phyloP scores from a whole-genome alignment of 2,329 filamentous ascomycete genomes.

The Clonostachys solani region DNA sequence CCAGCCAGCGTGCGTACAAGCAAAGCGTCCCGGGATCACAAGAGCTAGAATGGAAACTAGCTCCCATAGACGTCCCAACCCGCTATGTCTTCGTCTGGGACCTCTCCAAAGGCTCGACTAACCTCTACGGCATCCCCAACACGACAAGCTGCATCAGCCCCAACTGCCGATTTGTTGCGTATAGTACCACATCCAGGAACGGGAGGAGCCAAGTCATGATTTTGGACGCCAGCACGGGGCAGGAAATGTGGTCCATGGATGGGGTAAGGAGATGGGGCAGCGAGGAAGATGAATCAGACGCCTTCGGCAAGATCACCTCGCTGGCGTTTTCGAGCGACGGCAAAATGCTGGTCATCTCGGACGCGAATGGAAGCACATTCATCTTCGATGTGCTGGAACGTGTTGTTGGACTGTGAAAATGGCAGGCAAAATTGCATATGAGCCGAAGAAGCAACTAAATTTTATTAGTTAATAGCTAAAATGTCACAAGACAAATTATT shows the following conservation, averaged over 20 bases:
- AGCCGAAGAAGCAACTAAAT: too few species aligned
- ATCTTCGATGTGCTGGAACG: too few species aligned
- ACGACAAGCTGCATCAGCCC: constrained; percentile 29
- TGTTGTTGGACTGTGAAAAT: too few species aligned
- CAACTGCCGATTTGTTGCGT: constrained; percentile 34
- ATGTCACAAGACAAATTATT: too few species aligned
- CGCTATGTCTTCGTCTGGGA: constrained; percentile 34
- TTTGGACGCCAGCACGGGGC: constrained; percentile 27
- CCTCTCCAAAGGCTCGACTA: constrained; percentile 25
- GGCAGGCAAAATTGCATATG: too few species aligned
- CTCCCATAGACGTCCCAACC: constrained; percentile 20
- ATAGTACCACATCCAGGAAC: constrained; percentile 5
- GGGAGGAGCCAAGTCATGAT: constrained; percentile 17
- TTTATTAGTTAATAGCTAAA: too few species aligned
- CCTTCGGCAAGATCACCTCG: too few species aligned
- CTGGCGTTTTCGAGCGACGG: too few species aligned
- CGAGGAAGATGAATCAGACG: too few species aligned
- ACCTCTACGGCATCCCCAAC: constrained; percentile 31
- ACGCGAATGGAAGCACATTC: too few species aligned
- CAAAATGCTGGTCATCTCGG: too few species aligned
- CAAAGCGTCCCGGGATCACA: not conserved
- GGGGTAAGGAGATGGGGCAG: too few species aligned
- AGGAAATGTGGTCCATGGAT: constrained; percentile 26
- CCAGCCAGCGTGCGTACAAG: constrained; percentile 13
- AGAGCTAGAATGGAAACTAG: constrained; percentile 21